These are phyloP conservation scores for Pichia sp. DNA, from an alignment of 1,139 yeast genomes.

Conservation along the genomic window DNA sequence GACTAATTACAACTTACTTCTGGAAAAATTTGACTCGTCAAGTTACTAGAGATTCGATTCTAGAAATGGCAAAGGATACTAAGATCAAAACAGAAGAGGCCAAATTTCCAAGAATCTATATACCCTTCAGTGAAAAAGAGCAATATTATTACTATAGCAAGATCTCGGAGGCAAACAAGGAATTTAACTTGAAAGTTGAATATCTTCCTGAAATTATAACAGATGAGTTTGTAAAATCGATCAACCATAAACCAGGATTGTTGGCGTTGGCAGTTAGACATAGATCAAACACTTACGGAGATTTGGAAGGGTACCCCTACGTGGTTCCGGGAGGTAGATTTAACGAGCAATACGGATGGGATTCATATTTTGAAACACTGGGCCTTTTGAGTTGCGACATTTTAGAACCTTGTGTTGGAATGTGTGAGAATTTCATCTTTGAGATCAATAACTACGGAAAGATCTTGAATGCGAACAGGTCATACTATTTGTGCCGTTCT, in stretches of 20 bases:
- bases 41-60: slow-evolving; percentile 55
- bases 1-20: slow-evolving; percentile 73
- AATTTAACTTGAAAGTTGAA: slow-evolving; percentile 67
- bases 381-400: slow-evolving; percentile 73
- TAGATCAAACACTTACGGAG: slow-evolving; percentile 29
- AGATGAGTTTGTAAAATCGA: slow-evolving; percentile 66
- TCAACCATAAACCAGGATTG: slow-evolving; percentile 81
- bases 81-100: slow-evolving; percentile 62
- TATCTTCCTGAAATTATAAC: slow-evolving; percentile 61
- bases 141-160: slow-evolving; percentile 66
- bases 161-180: slow-evolving; percentile 53
- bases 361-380: slow-evolving; percentile 85
- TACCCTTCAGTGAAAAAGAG: slow-evolving; percentile 66
- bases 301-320: slow-evolving; percentile 70
- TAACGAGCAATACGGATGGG: slow-evolving; percentile 98
- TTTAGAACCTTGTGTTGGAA: slow-evolving; percentile 72
- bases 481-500: slow-evolving; percentile 85
- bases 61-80: slow-evolving; percentile 76
- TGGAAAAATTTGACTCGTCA: slow-evolving; percentile 79
- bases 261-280: slow-evolving; percentile 68
- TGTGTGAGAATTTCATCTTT: slow-evolving; percentile 89
- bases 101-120: slow-evolving; percentile 67
- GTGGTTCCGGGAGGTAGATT: slow-evolving; percentile 98
- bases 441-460: slow-evolving; percentile 90
- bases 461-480: slow-evolving; percentile 88